phyloP scores from a whole-genome alignment of 2,329 filamentous ascomycete genomes.

The Fusarium miscanthi region DNA sequence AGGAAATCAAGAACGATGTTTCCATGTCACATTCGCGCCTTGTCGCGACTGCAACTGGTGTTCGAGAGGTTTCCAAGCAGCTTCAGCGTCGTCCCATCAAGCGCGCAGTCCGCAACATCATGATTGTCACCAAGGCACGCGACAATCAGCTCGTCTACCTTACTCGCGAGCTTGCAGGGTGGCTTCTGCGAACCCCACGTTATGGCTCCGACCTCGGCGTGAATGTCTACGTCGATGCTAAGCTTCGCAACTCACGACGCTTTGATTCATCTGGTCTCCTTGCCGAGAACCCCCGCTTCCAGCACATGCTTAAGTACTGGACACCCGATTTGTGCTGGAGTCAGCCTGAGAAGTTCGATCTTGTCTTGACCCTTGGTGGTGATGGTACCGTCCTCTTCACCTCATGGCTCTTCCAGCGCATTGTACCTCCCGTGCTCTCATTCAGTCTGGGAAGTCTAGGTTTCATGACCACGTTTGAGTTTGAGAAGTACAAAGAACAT shows the following conservation, averaged over 20 bases:
- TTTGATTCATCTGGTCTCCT: constrained; percentile 82
- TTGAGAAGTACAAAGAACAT: constrained; percentile 86
- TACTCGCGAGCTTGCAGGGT: constrained; percentile 87
- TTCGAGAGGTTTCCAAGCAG: constrained; percentile 95
- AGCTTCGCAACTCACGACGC: constrained; percentile 86
- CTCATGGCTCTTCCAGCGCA: constrained; percentile 90
- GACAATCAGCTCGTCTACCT: constrained; percentile 93
- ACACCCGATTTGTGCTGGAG: constrained; percentile 95
- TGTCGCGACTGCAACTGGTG: constrained; percentile 93
- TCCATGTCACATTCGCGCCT: constrained; percentile 93
- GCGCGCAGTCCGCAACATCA: constrained; percentile 90
- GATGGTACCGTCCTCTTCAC: constrained; percentile 91
- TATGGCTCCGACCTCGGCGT: constrained; percentile 92
- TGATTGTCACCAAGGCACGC: constrained; percentile 98
- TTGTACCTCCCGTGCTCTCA: constrained; percentile 85
- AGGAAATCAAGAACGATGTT: constrained; percentile 91
- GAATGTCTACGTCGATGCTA: constrained; percentile 98
- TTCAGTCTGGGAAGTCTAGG: constrained; percentile 87
- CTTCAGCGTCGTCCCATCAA: constrained; percentile 92
- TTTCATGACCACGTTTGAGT: constrained; percentile 91
- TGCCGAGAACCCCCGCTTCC: constrained; percentile 78
- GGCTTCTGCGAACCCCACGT: constrained; percentile 88
- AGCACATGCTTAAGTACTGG: constrained; percentile 93
- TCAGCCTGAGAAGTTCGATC: constrained; percentile 92
- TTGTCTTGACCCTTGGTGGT: constrained; percentile 88